These are phyloP conservation scores for Asclepias syriaca DNA, from an alignment of 257 asterid genomes.

Conservation along the genomic window DNA sequence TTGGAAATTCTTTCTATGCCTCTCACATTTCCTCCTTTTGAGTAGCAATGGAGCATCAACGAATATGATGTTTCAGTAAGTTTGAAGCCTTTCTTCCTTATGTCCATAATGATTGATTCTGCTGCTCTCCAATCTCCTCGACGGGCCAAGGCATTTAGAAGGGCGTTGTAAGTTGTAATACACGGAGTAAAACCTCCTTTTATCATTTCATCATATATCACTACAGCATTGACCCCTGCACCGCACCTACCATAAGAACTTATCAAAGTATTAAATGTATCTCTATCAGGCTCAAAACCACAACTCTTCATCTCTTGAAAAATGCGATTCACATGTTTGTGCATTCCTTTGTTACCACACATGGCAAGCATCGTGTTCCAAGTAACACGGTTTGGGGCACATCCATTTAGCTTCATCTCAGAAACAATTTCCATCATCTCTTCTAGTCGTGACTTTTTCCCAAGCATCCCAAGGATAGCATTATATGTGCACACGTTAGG, in stretches of 20 bases:
- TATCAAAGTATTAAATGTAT: slow-evolving; percentile 82
- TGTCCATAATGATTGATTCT: slow-evolving; percentile 57
- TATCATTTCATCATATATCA: slow-evolving; percentile 77
- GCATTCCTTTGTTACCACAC: slow-evolving; percentile 88
- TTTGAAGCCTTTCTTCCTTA: slow-evolving; percentile 77
- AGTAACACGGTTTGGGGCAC: slow-evolving; percentile 76
- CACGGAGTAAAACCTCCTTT: slow-evolving; percentile 79
- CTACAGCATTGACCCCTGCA: slow-evolving; percentile 55
- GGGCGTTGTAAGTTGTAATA: slow-evolving; percentile 76
- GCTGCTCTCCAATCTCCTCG: slow-evolving; percentile 81
- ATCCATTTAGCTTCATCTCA: slow-evolving; percentile 82
- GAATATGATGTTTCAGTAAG: slow-evolving; percentile 81
- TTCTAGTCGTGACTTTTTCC: slow-evolving; percentile 74
- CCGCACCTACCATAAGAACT: slow-evolving; percentile 91
- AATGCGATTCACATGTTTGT: slow-evolving; percentile 56
- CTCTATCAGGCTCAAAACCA: slow-evolving; percentile 88
- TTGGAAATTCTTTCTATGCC: slow-evolving; percentile 76
- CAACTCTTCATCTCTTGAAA: slow-evolving; percentile 81
- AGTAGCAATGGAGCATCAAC: slow-evolving; percentile 75
- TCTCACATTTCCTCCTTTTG: slow-evolving; percentile 69
- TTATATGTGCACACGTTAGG: slow-evolving; percentile 92
- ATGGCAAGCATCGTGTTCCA: slow-evolving; percentile 88
- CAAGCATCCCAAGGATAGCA: slow-evolving; percentile 85
- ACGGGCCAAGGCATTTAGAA: slow-evolving; percentile 78
- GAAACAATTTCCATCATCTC: slow-evolving; percentile 70